These are phyloP conservation scores for Colletotrichum agaves DNA, from an alignment of 2,329 filamentous ascomycete species.

Conservation along the genomic window DNA sequence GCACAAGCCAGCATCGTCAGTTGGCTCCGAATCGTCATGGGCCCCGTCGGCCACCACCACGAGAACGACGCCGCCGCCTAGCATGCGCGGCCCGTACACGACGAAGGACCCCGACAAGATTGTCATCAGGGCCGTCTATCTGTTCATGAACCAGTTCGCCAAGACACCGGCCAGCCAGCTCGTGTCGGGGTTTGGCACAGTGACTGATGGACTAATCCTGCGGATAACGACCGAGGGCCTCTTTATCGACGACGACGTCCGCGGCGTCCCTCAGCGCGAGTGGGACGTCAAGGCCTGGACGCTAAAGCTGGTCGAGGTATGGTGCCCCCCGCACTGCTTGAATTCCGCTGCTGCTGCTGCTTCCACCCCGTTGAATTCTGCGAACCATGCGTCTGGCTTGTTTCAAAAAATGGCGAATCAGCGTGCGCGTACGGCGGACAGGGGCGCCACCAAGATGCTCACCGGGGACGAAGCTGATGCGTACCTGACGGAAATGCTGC, in stretches of 20 bases:
- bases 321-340: conserved; percentile 75
- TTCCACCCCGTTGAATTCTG: conserved; percentile 52
- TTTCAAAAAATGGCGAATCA: conserved; percentile 58
- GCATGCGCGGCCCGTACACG: conserved; percentile 79
- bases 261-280: conserved; percentile 91
- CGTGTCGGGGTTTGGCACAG: conserved; percentile 82
- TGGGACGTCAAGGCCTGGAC: conserved; percentile 99
- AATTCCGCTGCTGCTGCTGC: conserved; percentile 56
- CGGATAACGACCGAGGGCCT: conserved; percentile 93
- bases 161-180: conserved; percentile 93
- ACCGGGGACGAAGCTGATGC: conserved; percentile 73
- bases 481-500: conserved; percentile 71
- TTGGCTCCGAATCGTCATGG: conserved; percentile 85
- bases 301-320: conserved; percentile 90
- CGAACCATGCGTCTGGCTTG: conserved; percentile 53
- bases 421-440: conserved; percentile 58
- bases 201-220: conserved; percentile 92
- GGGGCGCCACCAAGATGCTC: conserved; percentile 61
- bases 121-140: conserved; percentile 91
- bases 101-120: conserved; percentile 97
- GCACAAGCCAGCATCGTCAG: conserved; percentile 73
- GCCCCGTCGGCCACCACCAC: conserved; percentile 86
- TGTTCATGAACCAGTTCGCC: conserved; percentile 89
- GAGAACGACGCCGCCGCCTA: conserved; percentile 84
- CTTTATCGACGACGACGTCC: conserved; percentile 96